Evolutionary conservation across 352 stramenopile species (phyloP).

Genomic region (Peronospora destructor): DNA sequence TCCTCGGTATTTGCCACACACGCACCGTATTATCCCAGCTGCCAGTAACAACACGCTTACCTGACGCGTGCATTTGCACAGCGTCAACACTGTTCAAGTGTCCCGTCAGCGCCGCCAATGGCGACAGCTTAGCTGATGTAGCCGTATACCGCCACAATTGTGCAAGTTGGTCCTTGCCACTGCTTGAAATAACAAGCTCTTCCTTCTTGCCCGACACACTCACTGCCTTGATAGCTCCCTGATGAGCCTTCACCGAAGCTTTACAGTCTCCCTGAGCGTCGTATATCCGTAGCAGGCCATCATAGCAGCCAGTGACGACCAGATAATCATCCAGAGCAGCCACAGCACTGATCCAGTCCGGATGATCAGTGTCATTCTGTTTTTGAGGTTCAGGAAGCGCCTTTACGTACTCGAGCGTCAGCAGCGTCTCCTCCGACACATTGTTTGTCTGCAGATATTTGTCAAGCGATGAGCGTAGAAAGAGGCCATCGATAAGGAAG

Average conservation of each 20-base stretch:
- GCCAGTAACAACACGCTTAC: slow-evolving; percentile 49
- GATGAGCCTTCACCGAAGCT: slow-evolving; percentile 65
- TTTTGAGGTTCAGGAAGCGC: slow-evolving; percentile 68
- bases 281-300: slow-evolving; percentile 79
- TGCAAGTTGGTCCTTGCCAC: slow-evolving; percentile 69
- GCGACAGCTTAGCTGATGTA: slow-evolving; percentile 33
- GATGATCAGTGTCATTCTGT: slow-evolving; percentile 57
- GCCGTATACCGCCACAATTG: slow-evolving; percentile 58
- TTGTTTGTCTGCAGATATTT: slow-evolving; percentile 66
- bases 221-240: slow-evolving; percentile 69
- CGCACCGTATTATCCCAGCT: slow-evolving; percentile 85
- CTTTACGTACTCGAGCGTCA: slow-evolving; percentile 87
- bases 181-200: slow-evolving; percentile 61
- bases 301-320: slow-evolving; percentile 83
- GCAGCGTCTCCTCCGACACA: slow-evolving; percentile 71
- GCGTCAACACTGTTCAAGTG: slow-evolving; percentile 82
- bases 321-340: slow-evolving; percentile 30
- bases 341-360: slow-evolving; percentile 85
- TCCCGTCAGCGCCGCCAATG: slow-evolving; percentile 49
- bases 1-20: slow-evolving; percentile 42
- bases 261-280: slow-evolving; percentile 43
- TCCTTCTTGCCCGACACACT: slow-evolving; percentile 19
- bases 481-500: slow-evolving; percentile 73
- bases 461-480: slow-evolving; percentile 66
- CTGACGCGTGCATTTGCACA: slow-evolving; percentile 30